Evolutionary conservation across 164 flowering plant species (phyloP).

Genomic region (Protea cynaroides): DNA sequence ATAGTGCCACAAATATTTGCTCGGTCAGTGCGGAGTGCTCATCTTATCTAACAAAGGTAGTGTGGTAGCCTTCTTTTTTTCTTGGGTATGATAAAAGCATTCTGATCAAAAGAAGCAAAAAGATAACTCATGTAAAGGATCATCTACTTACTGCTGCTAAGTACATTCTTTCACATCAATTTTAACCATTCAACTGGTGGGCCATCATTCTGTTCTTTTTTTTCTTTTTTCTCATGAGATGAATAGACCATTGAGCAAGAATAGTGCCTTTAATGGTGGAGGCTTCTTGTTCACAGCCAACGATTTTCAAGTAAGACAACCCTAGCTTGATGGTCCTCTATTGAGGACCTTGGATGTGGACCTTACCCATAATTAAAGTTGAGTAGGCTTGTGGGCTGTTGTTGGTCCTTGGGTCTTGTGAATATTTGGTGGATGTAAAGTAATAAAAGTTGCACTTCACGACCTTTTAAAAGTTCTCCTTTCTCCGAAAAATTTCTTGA

Average conservation of each 20-base stretch:
- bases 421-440: conserved; percentile 25
- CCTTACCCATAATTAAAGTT: conserved; percentile 1
- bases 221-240: too few species aligned
- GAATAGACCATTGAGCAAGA: too few species aligned
- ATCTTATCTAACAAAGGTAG: conserved; percentile 29
- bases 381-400: conserved; percentile 12
- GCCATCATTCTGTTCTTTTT: too few species aligned
- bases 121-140: neutral
- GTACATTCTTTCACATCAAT: neutral
- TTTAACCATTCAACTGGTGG: neutral
- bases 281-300: too few species aligned
- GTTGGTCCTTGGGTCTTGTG: conserved; percentile 34
- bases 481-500: conserved; percentile 24
- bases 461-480: conserved; percentile 30
- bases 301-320: too few species aligned
- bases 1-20: conserved; percentile 30
- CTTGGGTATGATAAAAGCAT: neutral
- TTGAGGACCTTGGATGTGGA: neutral
- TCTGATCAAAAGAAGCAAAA: neutral
- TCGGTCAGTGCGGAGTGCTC: conserved; percentile 22
- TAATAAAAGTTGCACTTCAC: conserved; percentile 15
- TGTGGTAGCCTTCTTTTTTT: neutral
- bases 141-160: neutral
- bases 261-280: too few species aligned
- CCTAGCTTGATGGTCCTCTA: neutral